Conservation (phyloP, 2,329 filamentous ascomycete genomes). For the Penicillium sp. region DNA sequence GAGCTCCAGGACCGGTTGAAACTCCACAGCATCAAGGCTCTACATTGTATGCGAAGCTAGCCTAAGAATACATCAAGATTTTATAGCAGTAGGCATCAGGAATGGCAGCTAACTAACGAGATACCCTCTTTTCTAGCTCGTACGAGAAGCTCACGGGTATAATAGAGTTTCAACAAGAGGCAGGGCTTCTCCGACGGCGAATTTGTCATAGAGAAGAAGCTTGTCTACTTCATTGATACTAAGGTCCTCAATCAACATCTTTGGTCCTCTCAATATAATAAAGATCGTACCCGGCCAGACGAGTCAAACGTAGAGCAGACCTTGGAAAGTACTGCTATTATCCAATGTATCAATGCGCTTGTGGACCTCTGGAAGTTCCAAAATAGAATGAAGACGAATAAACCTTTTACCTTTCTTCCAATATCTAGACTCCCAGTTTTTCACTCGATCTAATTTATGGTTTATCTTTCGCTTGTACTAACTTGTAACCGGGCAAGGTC, state of each 20-base stretch:
- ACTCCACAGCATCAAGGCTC: neutral
- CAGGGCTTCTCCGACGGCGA: neutral
- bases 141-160: neutral
- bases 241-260: neutral
- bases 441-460: too few species aligned
- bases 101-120: neutral
- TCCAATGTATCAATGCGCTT: neutral
- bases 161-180: neutral
- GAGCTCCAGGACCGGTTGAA: neutral
- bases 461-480: too few species aligned
- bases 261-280: constrained; percentile 3
- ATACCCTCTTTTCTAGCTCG: neutral
- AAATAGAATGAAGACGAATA: neutral
- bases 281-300: constrained; percentile 11
- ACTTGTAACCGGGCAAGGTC: too few species aligned
- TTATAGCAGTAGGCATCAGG: neutral
- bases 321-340: neutral
- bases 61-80: neutral
- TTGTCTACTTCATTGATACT: neutral
- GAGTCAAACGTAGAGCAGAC: neutral
- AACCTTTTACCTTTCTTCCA: too few species aligned
- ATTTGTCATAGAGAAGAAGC: neutral
- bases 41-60: neutral
- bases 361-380: neutral
- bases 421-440: too few species aligned